Conservation (phyloP, 2,329 filamentous ascomycete species). For the Lachnellula hyalina region DNA sequence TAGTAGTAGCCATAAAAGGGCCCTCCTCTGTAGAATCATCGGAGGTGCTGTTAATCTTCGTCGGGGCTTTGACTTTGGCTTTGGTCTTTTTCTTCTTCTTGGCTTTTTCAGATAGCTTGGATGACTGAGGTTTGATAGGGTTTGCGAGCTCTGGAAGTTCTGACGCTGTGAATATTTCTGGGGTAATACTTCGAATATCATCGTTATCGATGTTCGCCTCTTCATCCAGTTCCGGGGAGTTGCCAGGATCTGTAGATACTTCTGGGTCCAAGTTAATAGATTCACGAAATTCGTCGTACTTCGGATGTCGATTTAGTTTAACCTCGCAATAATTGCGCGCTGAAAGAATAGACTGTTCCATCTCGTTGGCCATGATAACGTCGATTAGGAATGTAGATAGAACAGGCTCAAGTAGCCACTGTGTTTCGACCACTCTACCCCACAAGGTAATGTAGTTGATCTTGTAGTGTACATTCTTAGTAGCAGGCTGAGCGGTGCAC, state of each 20-base stretch:
- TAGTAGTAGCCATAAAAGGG: background rate
- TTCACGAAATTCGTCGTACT: background rate
- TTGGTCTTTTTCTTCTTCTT: background rate
- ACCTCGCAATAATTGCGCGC: background rate
- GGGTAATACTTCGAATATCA: too few relatives aligned
- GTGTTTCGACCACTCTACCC: background rate
- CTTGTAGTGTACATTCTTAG: background rate
- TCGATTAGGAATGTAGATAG: conserved; percentile 14
- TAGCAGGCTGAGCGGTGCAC: background rate
- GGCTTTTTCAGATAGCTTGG: background rate
- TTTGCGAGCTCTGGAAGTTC: background rate
- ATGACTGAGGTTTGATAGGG: background rate
- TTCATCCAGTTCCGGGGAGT: background rate
- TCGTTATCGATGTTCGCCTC: too few relatives aligned
- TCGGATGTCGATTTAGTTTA: conserved; percentile 1
- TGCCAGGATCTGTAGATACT: background rate
- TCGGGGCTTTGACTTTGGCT: background rate
- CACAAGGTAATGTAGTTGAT: background rate
- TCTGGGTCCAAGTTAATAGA: background rate
- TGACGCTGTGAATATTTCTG: background rate
- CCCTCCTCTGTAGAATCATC: background rate
- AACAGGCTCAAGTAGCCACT: conserved; percentile 1
- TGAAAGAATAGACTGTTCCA: conserved; percentile 7
- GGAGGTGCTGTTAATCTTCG: background rate
- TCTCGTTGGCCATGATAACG: conserved; percentile 11